These are phyloP conservation scores for Aspergillus sp. DNA, from an alignment of 2,329 filamentous ascomycete species.

Conservation along the genomic window DNA sequence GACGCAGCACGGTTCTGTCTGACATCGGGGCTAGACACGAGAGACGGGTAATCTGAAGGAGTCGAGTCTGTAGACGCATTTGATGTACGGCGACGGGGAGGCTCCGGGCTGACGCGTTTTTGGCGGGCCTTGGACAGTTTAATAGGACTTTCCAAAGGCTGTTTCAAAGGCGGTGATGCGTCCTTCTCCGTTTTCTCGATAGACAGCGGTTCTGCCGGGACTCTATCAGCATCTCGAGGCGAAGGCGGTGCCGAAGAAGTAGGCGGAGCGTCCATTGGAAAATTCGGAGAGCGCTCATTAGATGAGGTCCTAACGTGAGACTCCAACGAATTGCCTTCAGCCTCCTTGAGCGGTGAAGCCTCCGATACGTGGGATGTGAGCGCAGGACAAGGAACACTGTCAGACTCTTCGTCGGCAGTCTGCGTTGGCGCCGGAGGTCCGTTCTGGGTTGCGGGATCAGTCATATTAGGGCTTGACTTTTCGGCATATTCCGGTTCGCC, in stretches of 20 bases:
- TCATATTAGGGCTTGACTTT: neutral
- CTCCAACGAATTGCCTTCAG: too few species aligned
- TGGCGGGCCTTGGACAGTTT: conserved; percentile 20
- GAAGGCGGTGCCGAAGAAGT: too few species aligned
- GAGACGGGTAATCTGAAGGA: conserved; percentile 23
- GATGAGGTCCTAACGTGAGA: neutral
- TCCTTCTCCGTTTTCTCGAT: conserved; percentile 3
- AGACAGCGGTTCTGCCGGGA: too few species aligned
- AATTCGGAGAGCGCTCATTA: too few species aligned
- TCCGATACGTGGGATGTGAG: too few species aligned
- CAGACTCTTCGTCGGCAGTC: conserved; percentile 15
- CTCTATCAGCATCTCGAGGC: too few species aligned
- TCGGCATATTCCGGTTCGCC: neutral
- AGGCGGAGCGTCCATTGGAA: neutral
- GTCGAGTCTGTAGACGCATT: conserved; percentile 22
- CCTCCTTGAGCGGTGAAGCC: too few species aligned
- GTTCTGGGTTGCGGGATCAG: neutral
- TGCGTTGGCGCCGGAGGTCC: conserved; percentile 9
- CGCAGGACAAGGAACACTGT: conserved; percentile 3
- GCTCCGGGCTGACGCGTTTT: conserved; percentile 12
- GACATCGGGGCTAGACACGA: conserved; percentile 21
- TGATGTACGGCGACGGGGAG: conserved; percentile 17
- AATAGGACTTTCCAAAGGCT: conserved; percentile 25
- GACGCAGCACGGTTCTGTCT: conserved; percentile 18
- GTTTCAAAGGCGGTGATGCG: conserved; percentile 8